Evolutionary conservation across 495 filamentous ascomycete genomes (phyloP).

Genomic region (Evernia prunastri): DNA sequence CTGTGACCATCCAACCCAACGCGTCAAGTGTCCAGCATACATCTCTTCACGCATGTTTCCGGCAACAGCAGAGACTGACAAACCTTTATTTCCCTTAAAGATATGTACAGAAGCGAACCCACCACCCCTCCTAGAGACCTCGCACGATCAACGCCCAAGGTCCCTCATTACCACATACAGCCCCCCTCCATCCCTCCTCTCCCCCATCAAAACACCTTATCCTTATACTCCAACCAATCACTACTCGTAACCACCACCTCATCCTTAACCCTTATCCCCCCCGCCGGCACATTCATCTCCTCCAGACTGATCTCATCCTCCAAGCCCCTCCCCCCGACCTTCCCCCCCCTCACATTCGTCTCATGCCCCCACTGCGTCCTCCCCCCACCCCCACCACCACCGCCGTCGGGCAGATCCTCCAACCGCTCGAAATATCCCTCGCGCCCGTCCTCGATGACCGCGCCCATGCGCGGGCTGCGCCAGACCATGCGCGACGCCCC

Average conservation of each 20-base stretch:
- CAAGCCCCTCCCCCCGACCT: constrained; percentile 16
- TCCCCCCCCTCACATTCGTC: constrained; percentile 2
- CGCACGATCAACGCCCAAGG: no score
- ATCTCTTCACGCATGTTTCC: no score
- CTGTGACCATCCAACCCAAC: no score
- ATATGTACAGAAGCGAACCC: no score
- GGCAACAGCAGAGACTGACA: no score
- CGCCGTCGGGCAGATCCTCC: background rate
- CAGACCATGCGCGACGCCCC: background rate
- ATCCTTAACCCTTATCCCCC: constrained; percentile 11
- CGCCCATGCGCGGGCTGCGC: background rate
- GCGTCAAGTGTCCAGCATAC: no score
- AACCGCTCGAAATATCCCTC: background rate
- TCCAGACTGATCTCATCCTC: constrained; percentile 18
- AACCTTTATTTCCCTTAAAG: no score
- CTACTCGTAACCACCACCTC: constrained; percentile 13
- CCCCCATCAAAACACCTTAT: constrained; percentile 18
- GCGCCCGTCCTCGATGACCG: background rate
- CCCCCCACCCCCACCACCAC: background rate
- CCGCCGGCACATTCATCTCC: constrained; percentile 19
- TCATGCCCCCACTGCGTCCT: background rate
- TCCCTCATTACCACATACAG: no score
- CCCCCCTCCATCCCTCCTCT: no score
- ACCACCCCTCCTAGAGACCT: no score
- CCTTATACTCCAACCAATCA: constrained; percentile 15